Evolutionary conservation across 2,329 filamentous ascomycete species (phyloP).

Genomic region (Teratosphaeriaceae sp.): DNA sequence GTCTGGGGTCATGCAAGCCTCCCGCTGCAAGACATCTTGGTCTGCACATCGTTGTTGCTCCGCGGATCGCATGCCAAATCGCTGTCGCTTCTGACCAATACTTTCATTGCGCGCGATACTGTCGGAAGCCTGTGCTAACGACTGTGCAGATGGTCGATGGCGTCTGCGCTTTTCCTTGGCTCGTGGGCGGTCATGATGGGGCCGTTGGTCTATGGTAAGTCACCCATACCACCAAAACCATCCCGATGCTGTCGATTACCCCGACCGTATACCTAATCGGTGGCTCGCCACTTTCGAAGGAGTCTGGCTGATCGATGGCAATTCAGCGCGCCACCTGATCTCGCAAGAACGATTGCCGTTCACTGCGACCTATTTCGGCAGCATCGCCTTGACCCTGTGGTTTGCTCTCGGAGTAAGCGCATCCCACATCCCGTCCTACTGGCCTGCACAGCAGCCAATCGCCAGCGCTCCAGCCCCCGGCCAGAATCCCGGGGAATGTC

Average conservation of each 20-base stretch:
- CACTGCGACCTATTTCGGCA: constrained; percentile 90
- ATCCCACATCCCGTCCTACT: constrained; percentile 8
- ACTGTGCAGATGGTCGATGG: constrained; percentile 78
- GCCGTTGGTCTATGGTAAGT: constrained; percentile 63
- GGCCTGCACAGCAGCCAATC: too few species aligned
- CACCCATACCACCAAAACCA: background rate
- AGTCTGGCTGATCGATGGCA: constrained; percentile 7
- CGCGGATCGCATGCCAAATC: too few species aligned
- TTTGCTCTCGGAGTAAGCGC: constrained; percentile 83
- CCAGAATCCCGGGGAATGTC: too few species aligned
- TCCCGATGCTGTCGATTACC: background rate
- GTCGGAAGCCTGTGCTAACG: constrained; percentile 31
- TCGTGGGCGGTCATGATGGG: constrained; percentile 97
- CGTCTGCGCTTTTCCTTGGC: constrained; percentile 79
- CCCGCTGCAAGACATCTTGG: constrained; percentile 9
- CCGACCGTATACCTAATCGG: constrained; percentile 1
- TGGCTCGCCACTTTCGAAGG: background rate
- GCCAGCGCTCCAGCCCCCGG: too few species aligned
- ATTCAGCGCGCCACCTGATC: constrained; percentile 64
- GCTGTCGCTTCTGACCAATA: too few species aligned
- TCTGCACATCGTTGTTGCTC: constrained; percentile 3
- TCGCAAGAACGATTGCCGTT: constrained; percentile 84
- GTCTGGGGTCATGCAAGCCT: constrained; percentile 19
- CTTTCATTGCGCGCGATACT: too few species aligned
- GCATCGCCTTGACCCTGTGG: constrained; percentile 81